phyloP scores from a whole-genome alignment of 1,139 yeast species.

The Kodamaea derodonti region DNA sequence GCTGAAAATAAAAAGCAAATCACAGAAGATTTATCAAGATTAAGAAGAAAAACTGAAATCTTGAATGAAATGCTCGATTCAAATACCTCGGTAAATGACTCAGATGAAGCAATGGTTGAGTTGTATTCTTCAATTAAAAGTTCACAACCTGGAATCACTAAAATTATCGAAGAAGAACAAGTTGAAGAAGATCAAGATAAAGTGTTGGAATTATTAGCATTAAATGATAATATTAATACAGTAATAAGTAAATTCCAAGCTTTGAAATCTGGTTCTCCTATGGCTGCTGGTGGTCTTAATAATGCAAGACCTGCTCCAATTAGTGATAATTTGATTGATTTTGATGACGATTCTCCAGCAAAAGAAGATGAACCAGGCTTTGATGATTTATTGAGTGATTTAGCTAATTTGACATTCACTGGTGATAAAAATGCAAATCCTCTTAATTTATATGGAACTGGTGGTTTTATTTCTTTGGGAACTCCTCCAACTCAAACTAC shows the following conservation, averaged over 20 bases:
- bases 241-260: constrained; percentile 65
- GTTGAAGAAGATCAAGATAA: constrained; percentile 52
- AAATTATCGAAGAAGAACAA: constrained; percentile 74
- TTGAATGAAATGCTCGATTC: constrained; percentile 83
- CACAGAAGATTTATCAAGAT: constrained; percentile 77
- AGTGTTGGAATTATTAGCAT: constrained; percentile 58
- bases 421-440: constrained; percentile 22
- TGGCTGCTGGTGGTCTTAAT: constrained; percentile 55
- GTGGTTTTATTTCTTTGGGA: constrained; percentile 44
- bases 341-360: constrained; percentile 47
- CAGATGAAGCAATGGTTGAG: constrained; percentile 73
- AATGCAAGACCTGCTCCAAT: constrained; percentile 32
- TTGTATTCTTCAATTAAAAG: constrained; percentile 75
- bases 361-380: constrained; percentile 45
- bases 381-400: constrained; percentile 68
- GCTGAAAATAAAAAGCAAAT: constrained; percentile 73
- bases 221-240: constrained; percentile 76
- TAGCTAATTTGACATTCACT: constrained; percentile 57
- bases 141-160: constrained; percentile 84
- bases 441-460: constrained; percentile 43
- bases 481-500: constrained; percentile 9
- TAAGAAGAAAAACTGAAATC: constrained; percentile 84
- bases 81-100: constrained; percentile 43
- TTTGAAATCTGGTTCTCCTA: constrained; percentile 61
- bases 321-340: constrained; percentile 68